Conservation (phyloP, 192 early-diverging fungal genomes). For the Bifiguratus adelaidae region DNA sequence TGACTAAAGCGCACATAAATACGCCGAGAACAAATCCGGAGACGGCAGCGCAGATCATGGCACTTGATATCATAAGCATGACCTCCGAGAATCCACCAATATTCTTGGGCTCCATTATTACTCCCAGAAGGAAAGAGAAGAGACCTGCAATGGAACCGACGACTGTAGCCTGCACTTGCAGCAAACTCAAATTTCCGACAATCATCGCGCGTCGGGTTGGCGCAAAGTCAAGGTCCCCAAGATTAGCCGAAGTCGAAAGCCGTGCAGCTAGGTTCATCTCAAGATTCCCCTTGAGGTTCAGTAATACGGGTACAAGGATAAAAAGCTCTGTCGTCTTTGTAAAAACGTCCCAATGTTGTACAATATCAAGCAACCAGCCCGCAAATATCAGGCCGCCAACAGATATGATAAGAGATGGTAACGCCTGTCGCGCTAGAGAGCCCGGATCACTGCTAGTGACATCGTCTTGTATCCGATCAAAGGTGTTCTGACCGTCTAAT, state of each 20-base stretch:
- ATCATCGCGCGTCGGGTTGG: conserved; percentile 41
- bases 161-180: conserved; percentile 62
- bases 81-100: conserved; percentile 29
- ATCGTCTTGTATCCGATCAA: too few species aligned
- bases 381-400: conserved; percentile 59
- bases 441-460: too few species aligned
- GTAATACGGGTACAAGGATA: conserved; percentile 73
- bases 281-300: conserved; percentile 87
- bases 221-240: conserved; percentile 50
- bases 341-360: conserved; percentile 61
- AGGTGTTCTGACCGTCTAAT: too few species aligned
- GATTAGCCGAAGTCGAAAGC: conserved; percentile 65
- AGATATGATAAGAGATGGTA: conserved; percentile 58
- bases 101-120: conserved; percentile 31
- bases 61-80: conserved; percentile 46
- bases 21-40: conserved; percentile 63
- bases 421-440: too few species aligned
- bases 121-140: conserved; percentile 51
- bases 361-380: conserved; percentile 56
- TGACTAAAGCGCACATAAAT: conserved; percentile 60
- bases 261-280: conserved; percentile 88
- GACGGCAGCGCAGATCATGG: conserved; percentile 55
- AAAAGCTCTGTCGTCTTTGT: conserved; percentile 58
- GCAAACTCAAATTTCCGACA: conserved; percentile 60
- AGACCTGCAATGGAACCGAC: conserved; percentile 64